These are phyloP conservation scores for Coprinopsis sp. DNA, from an alignment of 768 basidiomycete species.

Conservation along the genomic window DNA sequence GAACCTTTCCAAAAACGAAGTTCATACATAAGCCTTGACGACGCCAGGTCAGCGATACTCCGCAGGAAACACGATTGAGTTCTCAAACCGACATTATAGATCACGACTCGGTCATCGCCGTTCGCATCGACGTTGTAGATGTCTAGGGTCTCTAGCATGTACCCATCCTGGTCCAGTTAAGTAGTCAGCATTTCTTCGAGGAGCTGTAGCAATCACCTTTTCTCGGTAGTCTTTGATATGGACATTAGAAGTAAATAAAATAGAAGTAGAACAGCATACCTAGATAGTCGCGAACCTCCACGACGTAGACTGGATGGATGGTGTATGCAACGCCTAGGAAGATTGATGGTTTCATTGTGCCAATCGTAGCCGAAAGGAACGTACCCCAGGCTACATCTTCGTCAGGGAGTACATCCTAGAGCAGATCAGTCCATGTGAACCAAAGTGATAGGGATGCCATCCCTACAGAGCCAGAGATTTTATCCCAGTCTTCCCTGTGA, in stretches of 20 bases:
- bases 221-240: conserved; percentile 68
- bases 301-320: conserved; percentile 71
- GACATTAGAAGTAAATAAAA: conserved; percentile 5
- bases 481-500: conserved; percentile 84
- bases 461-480: conserved; percentile 61
- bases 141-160: conserved; percentile 76
- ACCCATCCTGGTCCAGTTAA: conserved; percentile 66
- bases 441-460: not conserved
- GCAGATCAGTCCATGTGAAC: not conserved
- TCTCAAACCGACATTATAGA: conserved; percentile 42
- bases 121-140: conserved; percentile 57
- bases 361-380: conserved; percentile 12
- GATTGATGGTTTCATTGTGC: not conserved
- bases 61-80: not conserved
- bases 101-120: conserved; percentile 50
- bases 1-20: not conserved
- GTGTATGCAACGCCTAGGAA: conserved; percentile 74
- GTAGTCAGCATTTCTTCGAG: not conserved
- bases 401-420: conserved; percentile 61
- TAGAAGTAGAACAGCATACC: conserved; percentile 38
- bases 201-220: conserved; percentile 45
- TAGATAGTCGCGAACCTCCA: conserved; percentile 78
- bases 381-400: conserved; percentile 84
- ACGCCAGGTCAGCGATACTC: not conserved
- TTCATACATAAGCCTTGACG: not conserved